Percentiles rank a stretch among this genome's conserved stretches.
Conservation (phyloP, 2,329 filamentous ascomycete species). For the Pseudogymnoascus sp. region DNA sequence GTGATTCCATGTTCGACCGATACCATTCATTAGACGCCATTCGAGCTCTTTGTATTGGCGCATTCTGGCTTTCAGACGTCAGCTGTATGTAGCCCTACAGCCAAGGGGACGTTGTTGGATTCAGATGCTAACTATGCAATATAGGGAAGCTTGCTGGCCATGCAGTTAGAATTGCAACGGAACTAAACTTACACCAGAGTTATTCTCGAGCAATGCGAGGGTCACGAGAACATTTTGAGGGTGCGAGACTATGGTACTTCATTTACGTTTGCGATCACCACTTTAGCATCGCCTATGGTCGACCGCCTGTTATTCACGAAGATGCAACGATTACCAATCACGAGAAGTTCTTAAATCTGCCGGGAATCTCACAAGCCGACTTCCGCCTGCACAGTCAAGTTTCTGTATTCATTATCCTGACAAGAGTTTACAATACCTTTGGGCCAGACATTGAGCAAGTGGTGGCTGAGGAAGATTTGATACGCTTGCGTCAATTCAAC, state of each 20-base stretch:
- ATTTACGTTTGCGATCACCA: slow-evolving; percentile 60
- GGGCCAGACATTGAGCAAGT: slow-evolving; percentile 46
- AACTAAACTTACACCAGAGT: slow-evolving; percentile 47
- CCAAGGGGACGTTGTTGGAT: not conserved
- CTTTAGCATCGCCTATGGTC: slow-evolving; percentile 55
- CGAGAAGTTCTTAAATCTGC: slow-evolving; percentile 43
- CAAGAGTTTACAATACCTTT: slow-evolving; percentile 49
- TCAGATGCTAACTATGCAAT: slow-evolving; percentile 34
- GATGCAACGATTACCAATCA: slow-evolving; percentile 48
- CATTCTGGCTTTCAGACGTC: slow-evolving; percentile 54
- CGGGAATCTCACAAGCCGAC: slow-evolving; percentile 45
- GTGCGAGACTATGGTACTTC: slow-evolving; percentile 53
- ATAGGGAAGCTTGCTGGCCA: slow-evolving; percentile 49
- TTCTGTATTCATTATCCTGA: slow-evolving; percentile 51
- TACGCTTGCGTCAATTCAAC: slow-evolving; percentile 30
- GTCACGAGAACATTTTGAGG: slow-evolving; percentile 41
- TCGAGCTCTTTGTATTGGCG: slow-evolving; percentile 51
- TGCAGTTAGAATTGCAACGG: slow-evolving; percentile 49
- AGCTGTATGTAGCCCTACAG: slow-evolving; percentile 24
- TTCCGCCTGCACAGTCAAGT: slow-evolving; percentile 51
- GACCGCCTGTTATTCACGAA: slow-evolving; percentile 52
- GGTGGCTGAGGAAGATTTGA: slow-evolving; percentile 34
- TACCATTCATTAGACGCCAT: slow-evolving; percentile 51
- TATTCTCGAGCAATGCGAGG: slow-evolving; percentile 42
- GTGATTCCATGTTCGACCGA: slow-evolving; percentile 48